A percentile compares a stretch with the other conserved stretches of the same genome.
phyloP scores from a whole-genome alignment of 2,329 filamentous ascomycete species.

The Cercospora sp. region DNA sequence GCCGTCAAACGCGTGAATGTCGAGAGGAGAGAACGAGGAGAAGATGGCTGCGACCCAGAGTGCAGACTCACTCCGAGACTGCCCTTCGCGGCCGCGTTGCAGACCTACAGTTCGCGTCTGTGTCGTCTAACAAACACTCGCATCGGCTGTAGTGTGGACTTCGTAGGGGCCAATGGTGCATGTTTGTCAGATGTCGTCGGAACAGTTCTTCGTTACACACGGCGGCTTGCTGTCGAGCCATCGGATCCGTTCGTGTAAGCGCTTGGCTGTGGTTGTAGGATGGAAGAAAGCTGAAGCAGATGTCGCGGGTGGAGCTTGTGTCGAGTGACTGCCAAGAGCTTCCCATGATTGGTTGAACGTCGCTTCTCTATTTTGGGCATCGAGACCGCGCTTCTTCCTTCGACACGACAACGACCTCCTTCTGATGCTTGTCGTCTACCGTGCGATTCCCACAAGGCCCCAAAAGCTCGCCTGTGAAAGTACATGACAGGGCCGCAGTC shows the following conservation, averaged over 20 bases:
- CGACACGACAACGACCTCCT: no score
- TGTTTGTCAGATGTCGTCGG: not conserved
- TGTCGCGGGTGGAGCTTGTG: not conserved
- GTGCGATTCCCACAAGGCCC: no score
- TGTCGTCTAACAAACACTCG: not conserved
- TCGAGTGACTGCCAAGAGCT: not conserved
- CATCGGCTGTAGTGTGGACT: slow-evolving; percentile 7
- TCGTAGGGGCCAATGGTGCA: slow-evolving; percentile 6
- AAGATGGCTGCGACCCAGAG: not conserved
- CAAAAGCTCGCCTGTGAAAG: no score
- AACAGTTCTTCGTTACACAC: not conserved
- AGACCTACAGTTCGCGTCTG: not conserved
- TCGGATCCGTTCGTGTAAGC: not conserved
- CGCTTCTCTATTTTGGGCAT: not conserved
- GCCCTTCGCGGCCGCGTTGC: not conserved
- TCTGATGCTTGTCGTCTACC: no score
- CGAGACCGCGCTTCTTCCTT: not conserved
- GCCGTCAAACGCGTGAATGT: not conserved
- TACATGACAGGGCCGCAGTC: no score
- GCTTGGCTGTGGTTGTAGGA: slow-evolving; percentile 10
- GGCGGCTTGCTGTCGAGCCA: slow-evolving; percentile 12
- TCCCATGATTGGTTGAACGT: not conserved
- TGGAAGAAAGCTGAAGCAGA: not conserved
- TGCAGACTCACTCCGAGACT: slow-evolving; percentile 5
- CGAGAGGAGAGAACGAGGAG: not conserved